phyloP scores from a whole-genome alignment of 176 grass and related monocot genomes.

The Bolboschoenus planiculmis region DNA sequence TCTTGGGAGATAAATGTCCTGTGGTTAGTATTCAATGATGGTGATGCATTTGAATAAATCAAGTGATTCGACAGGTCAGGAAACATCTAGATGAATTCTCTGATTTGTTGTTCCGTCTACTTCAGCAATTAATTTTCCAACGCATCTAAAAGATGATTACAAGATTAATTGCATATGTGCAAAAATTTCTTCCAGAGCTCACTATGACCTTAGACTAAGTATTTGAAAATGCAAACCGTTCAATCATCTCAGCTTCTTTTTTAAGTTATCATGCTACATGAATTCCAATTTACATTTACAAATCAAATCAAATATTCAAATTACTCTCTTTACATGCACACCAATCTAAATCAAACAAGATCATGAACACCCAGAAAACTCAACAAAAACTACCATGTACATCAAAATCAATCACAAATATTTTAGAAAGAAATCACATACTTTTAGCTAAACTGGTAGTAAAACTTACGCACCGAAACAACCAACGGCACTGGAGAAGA shows the following conservation, averaged over 20 bases:
- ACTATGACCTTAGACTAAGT: neutral
- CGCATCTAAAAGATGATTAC: neutral
- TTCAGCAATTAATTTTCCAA: conserved; percentile 1
- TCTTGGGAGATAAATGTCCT: neutral
- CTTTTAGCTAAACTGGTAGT: neutral
- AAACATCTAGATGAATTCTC: neutral
- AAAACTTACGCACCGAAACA: conserved; percentile 25
- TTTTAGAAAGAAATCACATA: neutral
- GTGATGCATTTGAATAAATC: neutral
- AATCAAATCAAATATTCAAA: conserved; percentile 21
- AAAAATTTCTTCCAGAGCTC: neutral
- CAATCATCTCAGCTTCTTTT: neutral
- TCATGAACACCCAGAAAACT: conserved; percentile 2
- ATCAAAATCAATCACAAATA: conserved; percentile 10
- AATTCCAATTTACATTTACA: conserved; percentile 28
- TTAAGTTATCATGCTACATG: neutral
- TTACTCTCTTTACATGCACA: conserved; percentile 21
- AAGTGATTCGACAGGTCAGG: neutral
- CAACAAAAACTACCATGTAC: neutral
- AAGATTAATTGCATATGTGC: neutral
- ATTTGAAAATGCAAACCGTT: neutral
- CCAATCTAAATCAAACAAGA: conserved; percentile 11
- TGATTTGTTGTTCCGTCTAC: neutral
- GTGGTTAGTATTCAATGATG: conserved; percentile 4
- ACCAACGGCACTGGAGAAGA: conserved; percentile 14